These are phyloP conservation scores for Dacryopinax primogenitus DNA, from an alignment of 768 basidiomycete species.

Conservation along the genomic window DNA sequence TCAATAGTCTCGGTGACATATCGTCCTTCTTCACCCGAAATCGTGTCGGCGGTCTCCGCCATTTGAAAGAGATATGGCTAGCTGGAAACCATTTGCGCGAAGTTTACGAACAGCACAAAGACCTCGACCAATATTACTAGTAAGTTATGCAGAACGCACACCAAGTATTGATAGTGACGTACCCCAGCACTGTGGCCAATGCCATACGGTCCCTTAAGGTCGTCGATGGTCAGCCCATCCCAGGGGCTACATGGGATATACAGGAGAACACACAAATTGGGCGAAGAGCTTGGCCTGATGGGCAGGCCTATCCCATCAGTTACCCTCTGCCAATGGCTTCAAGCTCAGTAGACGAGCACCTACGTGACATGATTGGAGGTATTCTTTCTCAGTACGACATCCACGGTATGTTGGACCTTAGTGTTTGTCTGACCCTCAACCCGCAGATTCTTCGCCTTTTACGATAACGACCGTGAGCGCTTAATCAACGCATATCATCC, in stretches of 20 bases:
- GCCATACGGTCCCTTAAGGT: neutral
- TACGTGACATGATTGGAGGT: neutral
- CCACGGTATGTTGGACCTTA: neutral
- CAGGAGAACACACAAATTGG: neutral
- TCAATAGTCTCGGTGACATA: neutral
- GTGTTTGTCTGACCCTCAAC: neutral
- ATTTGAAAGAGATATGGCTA: neutral
- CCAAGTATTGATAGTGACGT: neutral
- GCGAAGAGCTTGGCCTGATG: neutral
- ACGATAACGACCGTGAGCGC: conserved; percentile 1
- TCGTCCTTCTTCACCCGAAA: neutral
- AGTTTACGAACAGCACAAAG: neutral
- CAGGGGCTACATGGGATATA: neutral
- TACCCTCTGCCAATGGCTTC: neutral
- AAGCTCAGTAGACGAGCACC: neutral
- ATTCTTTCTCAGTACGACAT: conserved; percentile 3
- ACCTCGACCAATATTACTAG: neutral
- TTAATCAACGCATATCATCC: conserved; percentile 3
- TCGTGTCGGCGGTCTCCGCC: neutral
- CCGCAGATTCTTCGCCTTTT: conserved; percentile 2
- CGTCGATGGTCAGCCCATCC: neutral
- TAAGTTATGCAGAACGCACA: neutral
- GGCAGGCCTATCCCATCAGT: neutral
- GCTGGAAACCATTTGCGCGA: neutral
- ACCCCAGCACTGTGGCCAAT: neutral